Conservation (phyloP, 257 asterid genomes). For the Paraleonurus japonicus region DNA sequence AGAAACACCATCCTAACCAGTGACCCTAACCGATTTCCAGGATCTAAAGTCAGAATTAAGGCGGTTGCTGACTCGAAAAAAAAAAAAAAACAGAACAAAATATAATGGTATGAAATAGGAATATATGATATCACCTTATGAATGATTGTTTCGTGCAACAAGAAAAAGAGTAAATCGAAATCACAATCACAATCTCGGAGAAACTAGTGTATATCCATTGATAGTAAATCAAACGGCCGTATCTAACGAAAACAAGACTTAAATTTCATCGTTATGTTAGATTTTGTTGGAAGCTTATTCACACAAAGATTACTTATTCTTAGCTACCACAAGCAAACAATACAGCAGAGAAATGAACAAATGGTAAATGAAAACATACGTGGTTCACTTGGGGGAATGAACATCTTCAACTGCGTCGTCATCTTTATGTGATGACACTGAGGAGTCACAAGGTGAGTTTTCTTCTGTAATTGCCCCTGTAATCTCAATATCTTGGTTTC, state of each 20-base stretch:
- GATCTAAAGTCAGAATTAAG: too few relatives aligned
- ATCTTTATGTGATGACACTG: slow-evolving; percentile 28
- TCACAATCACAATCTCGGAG: background rate
- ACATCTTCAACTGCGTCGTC: slow-evolving; percentile 44
- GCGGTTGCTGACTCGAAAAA: too few relatives aligned
- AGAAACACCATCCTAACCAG: background rate
- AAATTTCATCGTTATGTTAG: background rate
- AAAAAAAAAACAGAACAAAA: background rate
- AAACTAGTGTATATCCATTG: background rate
- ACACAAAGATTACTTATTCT: slow-evolving; percentile 6
- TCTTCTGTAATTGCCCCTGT: slow-evolving; percentile 74
- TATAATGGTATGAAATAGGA: background rate
- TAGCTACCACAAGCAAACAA: slow-evolving; percentile 12
- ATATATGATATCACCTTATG: background rate
- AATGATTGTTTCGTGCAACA: background rate
- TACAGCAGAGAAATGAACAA: background rate
- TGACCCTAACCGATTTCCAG: too few relatives aligned
- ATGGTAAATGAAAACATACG: background rate
- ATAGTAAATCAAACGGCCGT: background rate
- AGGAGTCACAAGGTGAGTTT: slow-evolving; percentile 54
- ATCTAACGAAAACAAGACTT: background rate
- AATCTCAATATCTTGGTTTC: slow-evolving; percentile 53
- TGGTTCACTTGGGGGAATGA: slow-evolving; percentile 44
- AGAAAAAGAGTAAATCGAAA: background rate
- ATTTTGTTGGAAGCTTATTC: slow-evolving; percentile 20